Conservation (phyloP, 208 protist species). For the Angomonas desouzai region DNA sequence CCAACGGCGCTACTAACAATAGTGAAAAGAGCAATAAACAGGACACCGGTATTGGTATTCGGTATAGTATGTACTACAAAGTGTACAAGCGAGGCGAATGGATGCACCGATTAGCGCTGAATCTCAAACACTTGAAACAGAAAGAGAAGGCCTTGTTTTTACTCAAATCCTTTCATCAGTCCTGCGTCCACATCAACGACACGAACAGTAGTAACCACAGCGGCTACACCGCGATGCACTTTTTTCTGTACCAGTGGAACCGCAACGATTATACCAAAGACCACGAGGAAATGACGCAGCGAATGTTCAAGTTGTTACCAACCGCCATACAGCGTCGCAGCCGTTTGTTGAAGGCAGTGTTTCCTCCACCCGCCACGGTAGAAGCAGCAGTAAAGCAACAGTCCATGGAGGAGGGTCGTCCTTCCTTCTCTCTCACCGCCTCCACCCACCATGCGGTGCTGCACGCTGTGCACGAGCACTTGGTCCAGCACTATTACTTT, state of each 20-base stretch:
- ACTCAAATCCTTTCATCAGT: conserved; percentile 2
- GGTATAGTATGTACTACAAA: conserved; percentile 5
- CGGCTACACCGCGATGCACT: conserved; percentile 15
- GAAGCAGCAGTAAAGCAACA: not conserved
- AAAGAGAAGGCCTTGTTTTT: not conserved
- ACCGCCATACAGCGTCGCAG: conserved; percentile 46
- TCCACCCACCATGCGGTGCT: too few relatives aligned
- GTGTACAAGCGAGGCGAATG: conserved; percentile 3
- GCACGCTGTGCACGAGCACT: conserved; percentile 60
- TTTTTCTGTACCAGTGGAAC: conserved; percentile 49
- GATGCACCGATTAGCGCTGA: conserved; percentile 1
- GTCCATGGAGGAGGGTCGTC: not conserved
- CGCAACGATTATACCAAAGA: too few relatives aligned
- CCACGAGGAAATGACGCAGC: conserved; percentile 18
- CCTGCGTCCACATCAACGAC: not conserved
- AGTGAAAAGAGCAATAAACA: not conserved
- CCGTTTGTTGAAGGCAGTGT: conserved; percentile 60
- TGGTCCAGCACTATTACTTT: conserved; percentile 32
- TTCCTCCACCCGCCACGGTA: conserved; percentile 33
- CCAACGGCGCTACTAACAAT: not conserved
- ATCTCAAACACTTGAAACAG: conserved; percentile 12
- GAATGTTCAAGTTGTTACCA: conserved; percentile 21
- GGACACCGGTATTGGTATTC: not conserved
- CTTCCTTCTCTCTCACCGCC: not conserved
- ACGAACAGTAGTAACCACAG: not conserved